These are phyloP conservation scores for Lachnellula cervina DNA, from an alignment of 2,329 filamentous ascomycete species.

Conservation along the genomic window DNA sequence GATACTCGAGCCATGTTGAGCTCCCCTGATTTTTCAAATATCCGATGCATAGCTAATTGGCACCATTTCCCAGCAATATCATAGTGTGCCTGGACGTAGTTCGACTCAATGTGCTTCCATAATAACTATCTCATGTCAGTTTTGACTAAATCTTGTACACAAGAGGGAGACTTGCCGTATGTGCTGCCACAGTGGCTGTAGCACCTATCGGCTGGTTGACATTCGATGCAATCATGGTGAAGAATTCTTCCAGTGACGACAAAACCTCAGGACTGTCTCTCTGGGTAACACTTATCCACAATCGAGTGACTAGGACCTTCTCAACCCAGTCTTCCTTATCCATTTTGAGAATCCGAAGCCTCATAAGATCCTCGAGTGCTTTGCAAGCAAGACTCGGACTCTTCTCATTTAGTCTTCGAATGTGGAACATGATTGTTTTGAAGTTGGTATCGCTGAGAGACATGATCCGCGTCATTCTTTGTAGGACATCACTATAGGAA, in stretches of 20 bases:
- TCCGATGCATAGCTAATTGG: conserved; percentile 56
- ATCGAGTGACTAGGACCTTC: conserved; percentile 59
- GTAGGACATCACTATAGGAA: conserved; percentile 50
- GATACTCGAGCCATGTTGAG: conserved; percentile 64
- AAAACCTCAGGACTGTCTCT: conserved; percentile 33
- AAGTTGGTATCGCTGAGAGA: conserved; percentile 60
- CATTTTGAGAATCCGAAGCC: conserved; percentile 47
- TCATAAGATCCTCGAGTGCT: conserved; percentile 60
- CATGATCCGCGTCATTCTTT: conserved; percentile 55
- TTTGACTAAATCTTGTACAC: conserved; percentile 3
- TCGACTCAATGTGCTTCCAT: conserved; percentile 71
- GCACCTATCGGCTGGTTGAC: conserved; percentile 47
- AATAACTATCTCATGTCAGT: conserved; percentile 53
- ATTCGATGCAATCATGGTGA: conserved; percentile 43
- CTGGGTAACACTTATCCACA: conserved; percentile 59
- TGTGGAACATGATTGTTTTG: conserved; percentile 60
- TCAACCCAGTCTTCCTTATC: conserved; percentile 59
- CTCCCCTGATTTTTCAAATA: conserved; percentile 63
- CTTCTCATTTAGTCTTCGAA: conserved; percentile 58
- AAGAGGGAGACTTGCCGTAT: conserved; percentile 48
- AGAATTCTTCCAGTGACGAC: conserved; percentile 36
- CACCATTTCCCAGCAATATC: conserved; percentile 66
- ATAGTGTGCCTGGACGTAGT: conserved; percentile 48
- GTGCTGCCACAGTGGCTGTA: conserved; percentile 60
- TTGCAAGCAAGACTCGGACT: conserved; percentile 44